These are phyloP conservation scores for Coemansia sp. DNA, from an alignment of 192 early-diverging fungal species.

Conservation along the genomic window DNA sequence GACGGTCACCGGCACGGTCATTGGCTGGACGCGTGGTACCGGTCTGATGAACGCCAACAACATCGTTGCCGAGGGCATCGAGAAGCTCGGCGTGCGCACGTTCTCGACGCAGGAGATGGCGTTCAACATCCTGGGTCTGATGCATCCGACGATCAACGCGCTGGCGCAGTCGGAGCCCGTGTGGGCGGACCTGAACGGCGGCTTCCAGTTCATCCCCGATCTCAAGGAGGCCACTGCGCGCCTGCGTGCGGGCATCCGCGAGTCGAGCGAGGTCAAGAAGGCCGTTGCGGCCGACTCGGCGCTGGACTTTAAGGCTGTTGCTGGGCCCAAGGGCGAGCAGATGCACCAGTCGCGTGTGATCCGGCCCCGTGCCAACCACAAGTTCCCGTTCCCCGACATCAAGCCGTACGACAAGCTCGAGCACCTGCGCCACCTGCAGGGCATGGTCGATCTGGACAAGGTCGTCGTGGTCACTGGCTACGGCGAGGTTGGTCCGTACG, in stretches of 20 bases:
- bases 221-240: constrained; percentile 63
- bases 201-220: constrained; percentile 86
- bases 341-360: constrained; percentile 65
- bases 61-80: constrained; percentile 88
- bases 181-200: constrained; percentile 94
- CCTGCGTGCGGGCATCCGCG: constrained; percentile 74
- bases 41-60: constrained; percentile 95
- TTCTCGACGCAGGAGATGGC: constrained; percentile 96
- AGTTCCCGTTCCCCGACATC: constrained; percentile 61
- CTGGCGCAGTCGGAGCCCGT: constrained; percentile 77
- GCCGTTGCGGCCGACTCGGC: constrained; percentile 75
- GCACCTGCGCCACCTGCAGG: constrained; percentile 62
- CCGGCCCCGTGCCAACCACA: constrained; percentile 78
- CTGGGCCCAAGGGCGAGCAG: constrained; percentile 68
- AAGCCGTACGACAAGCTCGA: constrained; percentile 67
- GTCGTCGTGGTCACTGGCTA: constrained; percentile 92
- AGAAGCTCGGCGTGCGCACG: constrained; percentile 87
- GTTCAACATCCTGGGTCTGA: constrained; percentile 90
- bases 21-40: constrained; percentile 97
- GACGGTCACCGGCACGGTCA: constrained; percentile 87
- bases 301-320: constrained; percentile 74
- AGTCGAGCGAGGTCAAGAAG: constrained; percentile 83
- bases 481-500: constrained; percentile 89
- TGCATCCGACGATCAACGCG: constrained; percentile 81
- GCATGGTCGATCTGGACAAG: constrained; percentile 89